Conservation (phyloP, 1,139 yeast genomes). For the Magnusiomyces suaveolens region DNA sequence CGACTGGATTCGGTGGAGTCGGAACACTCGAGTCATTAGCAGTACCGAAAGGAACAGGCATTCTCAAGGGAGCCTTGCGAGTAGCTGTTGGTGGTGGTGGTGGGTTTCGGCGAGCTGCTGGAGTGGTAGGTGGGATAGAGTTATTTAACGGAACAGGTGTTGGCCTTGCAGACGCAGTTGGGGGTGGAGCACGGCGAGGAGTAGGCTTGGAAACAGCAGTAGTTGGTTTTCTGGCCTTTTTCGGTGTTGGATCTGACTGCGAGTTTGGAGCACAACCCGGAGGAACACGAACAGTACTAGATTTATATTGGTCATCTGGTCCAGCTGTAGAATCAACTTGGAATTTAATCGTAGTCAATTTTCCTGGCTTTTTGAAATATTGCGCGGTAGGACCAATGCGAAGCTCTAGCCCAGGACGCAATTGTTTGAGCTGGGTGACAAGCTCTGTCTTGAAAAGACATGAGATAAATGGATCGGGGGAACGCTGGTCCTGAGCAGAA, state of each 20-base stretch:
- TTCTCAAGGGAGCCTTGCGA: constrained; percentile 13
- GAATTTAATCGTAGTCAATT: constrained; percentile 61
- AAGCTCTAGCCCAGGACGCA: constrained; percentile 51
- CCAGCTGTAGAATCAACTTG: constrained; percentile 46
- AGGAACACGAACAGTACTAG: constrained; percentile 75
- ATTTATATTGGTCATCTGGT: constrained; percentile 69
- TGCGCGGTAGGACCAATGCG: constrained; percentile 63
- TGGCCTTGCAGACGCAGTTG: constrained; percentile 23
- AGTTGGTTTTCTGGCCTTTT: constrained; percentile 31
- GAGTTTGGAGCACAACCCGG: constrained; percentile 72
- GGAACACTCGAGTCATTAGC: constrained; percentile 1
- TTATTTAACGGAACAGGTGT: constrained; percentile 20
- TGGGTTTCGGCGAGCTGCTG: constrained; percentile 15
- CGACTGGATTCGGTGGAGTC: neutral
- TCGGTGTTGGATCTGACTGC: constrained; percentile 63
- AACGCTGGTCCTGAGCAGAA: constrained; percentile 37
- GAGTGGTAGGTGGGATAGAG: constrained; percentile 18
- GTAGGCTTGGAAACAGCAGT: constrained; percentile 14
- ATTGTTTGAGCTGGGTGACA: constrained; percentile 59
- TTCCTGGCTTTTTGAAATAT: constrained; percentile 86
- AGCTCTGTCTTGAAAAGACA: constrained; percentile 85
- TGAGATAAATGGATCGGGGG: constrained; percentile 78
- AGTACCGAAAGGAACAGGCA: constrained; percentile 11
- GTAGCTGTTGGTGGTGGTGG: constrained; percentile 10
- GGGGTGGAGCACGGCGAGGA: constrained; percentile 18